Percentiles rank a stretch among this genome's conserved stretches.
Conservation (phyloP, 208 protist genomes). For the Blechomonas ayalai region DNA sequence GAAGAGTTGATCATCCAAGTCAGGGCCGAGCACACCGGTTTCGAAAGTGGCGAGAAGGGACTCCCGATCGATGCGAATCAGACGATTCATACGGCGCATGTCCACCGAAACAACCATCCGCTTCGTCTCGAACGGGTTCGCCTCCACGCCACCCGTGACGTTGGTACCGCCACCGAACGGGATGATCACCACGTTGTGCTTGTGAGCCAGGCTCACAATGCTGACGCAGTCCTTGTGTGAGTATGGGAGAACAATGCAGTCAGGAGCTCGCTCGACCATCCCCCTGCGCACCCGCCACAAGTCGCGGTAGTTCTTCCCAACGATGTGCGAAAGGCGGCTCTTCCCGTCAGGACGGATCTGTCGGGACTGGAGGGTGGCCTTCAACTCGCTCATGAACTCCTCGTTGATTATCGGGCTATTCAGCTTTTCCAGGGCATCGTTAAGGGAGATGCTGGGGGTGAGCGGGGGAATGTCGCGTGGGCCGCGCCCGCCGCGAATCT, state of each 20-base stretch:
- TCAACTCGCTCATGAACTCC: slow-evolving; percentile 67
- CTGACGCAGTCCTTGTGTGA: slow-evolving; percentile 80
- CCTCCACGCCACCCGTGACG: slow-evolving; percentile 88
- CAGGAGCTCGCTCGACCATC: slow-evolving; percentile 81
- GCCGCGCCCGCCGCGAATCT: slow-evolving; percentile 41
- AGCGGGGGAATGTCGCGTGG: slow-evolving; percentile 33
- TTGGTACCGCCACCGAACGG: slow-evolving; percentile 93
- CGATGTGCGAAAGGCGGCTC: slow-evolving; percentile 78
- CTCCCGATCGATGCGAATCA: slow-evolving; percentile 83
- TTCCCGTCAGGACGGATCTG: slow-evolving; percentile 70
- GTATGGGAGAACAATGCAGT: slow-evolving; percentile 87
- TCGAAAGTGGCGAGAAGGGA: slow-evolving; percentile 86
- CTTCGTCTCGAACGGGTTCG: slow-evolving; percentile 71
- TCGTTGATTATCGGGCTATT: slow-evolving; percentile 63
- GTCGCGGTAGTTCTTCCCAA: slow-evolving; percentile 92
- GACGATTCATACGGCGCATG: slow-evolving; percentile 90
- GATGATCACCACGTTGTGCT: slow-evolving; percentile 90
- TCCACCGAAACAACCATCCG: slow-evolving; percentile 92
- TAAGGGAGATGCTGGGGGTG: slow-evolving; percentile 59
- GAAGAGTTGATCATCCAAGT: slow-evolving; percentile 81
- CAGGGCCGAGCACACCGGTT: slow-evolving; percentile 83
- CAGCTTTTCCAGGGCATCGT: slow-evolving; percentile 65
- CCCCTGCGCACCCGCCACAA: slow-evolving; percentile 87
- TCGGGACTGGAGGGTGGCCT: slow-evolving; percentile 23
- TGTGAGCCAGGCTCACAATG: slow-evolving; percentile 76